Base-by-base conservation (phyloP, 495 filamentous ascomycete genomes). In the Parmelia sp. region DNA sequence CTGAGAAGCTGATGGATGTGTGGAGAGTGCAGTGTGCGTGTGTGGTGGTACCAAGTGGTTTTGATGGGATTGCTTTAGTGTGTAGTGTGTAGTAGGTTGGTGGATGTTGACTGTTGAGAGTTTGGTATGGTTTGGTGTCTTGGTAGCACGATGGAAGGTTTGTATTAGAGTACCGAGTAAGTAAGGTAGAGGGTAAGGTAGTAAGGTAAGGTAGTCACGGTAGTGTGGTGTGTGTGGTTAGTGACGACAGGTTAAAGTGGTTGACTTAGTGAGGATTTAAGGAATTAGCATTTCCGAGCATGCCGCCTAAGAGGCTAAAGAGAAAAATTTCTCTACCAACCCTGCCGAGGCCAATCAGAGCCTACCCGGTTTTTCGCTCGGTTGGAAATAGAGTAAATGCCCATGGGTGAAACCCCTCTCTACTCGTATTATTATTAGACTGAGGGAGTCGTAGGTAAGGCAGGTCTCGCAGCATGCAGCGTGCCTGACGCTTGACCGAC, bases 201-300 rank as follows among this genome's bases (percentile, higher is more conserved):
- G n/a, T n/a, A n/a, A n/a, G n/a, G n/a, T n/a, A n/a, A n/a, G n/a
- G n/a, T n/a, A n/a, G n/a, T n/a, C n/a, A n/a, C n/a, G n/a, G n/a
- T n/a, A n/a, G n/a, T n/a, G n/a, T n/a, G n/a, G n/a, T n/a, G n/a
- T n/a, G n/a, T n/a, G n/a, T n/a, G n/a, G n/a, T n/a, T n/a, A n/a
- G n/a, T n/a, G n/a, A n/a, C n/a, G n/a, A n/a, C n/a, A n/a, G n/a
- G n/a, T n/a, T n/a, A n/a, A n/a, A n/a, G n/a, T 51, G 23, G 7
- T 25, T 49, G 25, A 40, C 10, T 9, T 49, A 33, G 29, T 55
- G 29, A 55, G 33, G 29, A 29, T 55, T 55, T n/a, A n/a, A 33
- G 51, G 2, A 55, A 21, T 55, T 33, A 55, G 51, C 0, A 55
- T 55, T 55, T 55, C 51, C 51, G 51, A 55, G 29, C 29, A 55